phyloP scores from a whole-genome alignment of 192 early-diverging fungal genomes.

The Coemansia sp. region DNA sequence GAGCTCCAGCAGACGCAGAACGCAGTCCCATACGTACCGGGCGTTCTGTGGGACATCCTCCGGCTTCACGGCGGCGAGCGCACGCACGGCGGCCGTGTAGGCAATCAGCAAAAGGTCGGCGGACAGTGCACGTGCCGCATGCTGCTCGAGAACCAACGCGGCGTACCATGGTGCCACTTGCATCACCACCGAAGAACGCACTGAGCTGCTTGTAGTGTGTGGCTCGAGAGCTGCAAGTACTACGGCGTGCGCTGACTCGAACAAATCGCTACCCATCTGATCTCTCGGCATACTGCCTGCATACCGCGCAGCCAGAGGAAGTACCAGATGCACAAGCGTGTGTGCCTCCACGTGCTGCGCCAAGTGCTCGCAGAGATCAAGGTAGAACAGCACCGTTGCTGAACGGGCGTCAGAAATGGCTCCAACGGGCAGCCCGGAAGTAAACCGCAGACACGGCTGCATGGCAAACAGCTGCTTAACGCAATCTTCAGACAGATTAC shows the following conservation, averaged over 20 bases:
- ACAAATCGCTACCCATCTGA: conserved; percentile 17
- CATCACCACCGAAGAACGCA: background rate
- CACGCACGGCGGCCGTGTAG: conserved; percentile 16
- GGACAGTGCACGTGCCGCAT: conserved; percentile 12
- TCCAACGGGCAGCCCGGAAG: background rate
- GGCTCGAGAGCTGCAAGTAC: conserved; percentile 23
- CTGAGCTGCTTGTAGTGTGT: background rate
- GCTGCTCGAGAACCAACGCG: conserved; percentile 15
- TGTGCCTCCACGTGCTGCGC: background rate
- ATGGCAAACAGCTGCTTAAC: conserved; percentile 9
- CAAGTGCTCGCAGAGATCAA: conserved; percentile 44
- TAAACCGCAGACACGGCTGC: conserved; percentile 22
- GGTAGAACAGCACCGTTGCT: conserved; percentile 27
- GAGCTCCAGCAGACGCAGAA: background rate
- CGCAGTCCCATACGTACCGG: conserved; percentile 9
- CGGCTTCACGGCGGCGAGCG: background rate
- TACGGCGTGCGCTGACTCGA: conserved; percentile 42
- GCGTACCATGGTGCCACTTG: conserved; percentile 37
- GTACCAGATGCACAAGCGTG: conserved; percentile 6
- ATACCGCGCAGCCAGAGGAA: conserved; percentile 28
- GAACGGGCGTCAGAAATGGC: background rate
- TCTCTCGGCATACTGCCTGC: background rate
- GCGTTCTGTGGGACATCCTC: background rate
- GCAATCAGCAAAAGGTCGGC: conserved; percentile 33
- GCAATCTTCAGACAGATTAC: background rate